Evolutionary conservation across 2,329 filamentous ascomycete species (phyloP), one percentile per base, ranked within the genome.

Genomic region (Blumeria hordei): DNA sequence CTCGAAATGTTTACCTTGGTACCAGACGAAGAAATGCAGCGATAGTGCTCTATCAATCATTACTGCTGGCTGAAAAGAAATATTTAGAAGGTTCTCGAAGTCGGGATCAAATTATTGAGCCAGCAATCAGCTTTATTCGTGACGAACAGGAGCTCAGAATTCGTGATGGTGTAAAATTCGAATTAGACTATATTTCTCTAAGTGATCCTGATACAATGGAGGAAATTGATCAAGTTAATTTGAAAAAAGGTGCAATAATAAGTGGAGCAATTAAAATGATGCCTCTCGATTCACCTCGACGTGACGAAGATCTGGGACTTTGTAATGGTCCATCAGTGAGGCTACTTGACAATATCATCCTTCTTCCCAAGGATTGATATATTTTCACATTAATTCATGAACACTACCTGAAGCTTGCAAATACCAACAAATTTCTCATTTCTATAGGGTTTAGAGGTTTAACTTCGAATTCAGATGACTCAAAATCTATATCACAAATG

Each of bases 241-340:
- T 74, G 0, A 68, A 69, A 0, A 78, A 72, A 59, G 90, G 90
- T 1, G 88, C 83, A 0, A 83, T 98, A 37, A 68, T 98, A 56
- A 96, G 90, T 65, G 88, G 86, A 3, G 92, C 92, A 0, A 72
- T 98, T 56, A 92, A 85, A 69, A 94, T 98, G 83, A 66, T 86
- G 49, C 84, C 88, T 0, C 71, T 94, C 1, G 85, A 93, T 64
- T 74, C 77, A 54, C 73, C 81, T 0, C 74, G 72, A 52, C 70
- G 77, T 6, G 84, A 76, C 0, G 88, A 96, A 66, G 80, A 88
- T 60, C 67, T 88, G 32, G 88, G 88, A 3, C 78, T 78, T 58
- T 74, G 77, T 55, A 81, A 79, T 3, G 81, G 82, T 1, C 85
- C 85, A 14, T 67, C 80, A 0, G 92, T 98, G 51, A 75, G 92